phyloP scores from a whole-genome alignment of 2,329 filamentous ascomycete species.

The Colletotrichum aenigma region DNA sequence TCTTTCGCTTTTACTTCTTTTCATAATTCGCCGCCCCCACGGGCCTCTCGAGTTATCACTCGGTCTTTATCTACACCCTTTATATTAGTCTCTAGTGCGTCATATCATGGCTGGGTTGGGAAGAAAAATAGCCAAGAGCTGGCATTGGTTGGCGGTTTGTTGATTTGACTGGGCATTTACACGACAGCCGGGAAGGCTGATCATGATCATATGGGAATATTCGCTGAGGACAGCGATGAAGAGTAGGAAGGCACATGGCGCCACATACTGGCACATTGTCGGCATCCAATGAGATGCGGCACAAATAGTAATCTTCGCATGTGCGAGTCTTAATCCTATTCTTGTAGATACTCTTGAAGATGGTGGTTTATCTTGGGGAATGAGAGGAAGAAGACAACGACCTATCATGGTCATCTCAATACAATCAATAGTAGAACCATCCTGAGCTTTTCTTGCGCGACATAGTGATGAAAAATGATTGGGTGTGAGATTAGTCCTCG shows the following conservation, averaged over 20 bases:
- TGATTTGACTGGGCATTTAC: not conserved
- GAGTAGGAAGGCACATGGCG: not conserved
- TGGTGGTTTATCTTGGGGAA: not conserved
- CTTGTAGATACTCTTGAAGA: not conserved
- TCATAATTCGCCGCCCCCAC: not conserved
- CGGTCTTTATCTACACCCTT: not conserved
- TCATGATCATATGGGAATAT: not conserved
- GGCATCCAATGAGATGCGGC: not conserved
- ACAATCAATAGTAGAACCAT: not conserved
- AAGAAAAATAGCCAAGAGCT: not conserved
- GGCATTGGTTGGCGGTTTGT: not conserved
- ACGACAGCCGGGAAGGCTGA: not conserved
- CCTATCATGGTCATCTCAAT: not conserved
- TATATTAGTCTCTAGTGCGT: not conserved
- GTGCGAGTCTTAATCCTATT: slow-evolving; percentile 6
- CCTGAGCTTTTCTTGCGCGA: not conserved
- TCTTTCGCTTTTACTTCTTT: slow-evolving; percentile 3
- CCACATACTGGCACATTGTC: not conserved
- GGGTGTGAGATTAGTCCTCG: not conserved
- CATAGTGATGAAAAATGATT: not conserved
- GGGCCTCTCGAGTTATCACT: not conserved
- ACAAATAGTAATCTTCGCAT: not conserved
- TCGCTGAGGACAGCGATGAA: not conserved
- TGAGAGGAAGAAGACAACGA: not conserved
- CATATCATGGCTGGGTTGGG: not conserved